Evolutionary conservation across 306 rosid genomes (phyloP).

Genomic region (Ochetophila trinervis): DNA sequence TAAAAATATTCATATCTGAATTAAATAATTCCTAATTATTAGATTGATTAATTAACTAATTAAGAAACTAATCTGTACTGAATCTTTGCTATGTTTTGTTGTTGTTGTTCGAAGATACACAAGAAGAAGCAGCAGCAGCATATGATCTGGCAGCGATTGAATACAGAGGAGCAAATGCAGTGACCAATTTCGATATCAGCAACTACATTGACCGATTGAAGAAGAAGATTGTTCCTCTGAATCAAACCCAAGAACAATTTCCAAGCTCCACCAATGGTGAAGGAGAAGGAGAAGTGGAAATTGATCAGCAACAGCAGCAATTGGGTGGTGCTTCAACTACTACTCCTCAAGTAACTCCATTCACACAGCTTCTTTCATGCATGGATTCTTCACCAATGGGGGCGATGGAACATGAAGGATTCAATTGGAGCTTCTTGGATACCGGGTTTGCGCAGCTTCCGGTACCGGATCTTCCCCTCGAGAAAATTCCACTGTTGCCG

Average conservation of each 20-base stretch:
- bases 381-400: constrained; percentile 36
- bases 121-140: constrained; percentile 93
- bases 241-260: constrained; percentile 20
- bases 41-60: constrained; percentile 2
- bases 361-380: constrained; percentile 17
- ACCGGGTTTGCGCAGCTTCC: constrained; percentile 30
- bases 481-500: constrained; percentile 28
- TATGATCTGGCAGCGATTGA: constrained; percentile 89
- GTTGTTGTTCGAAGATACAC: constrained; percentile 50
- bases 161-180: constrained; percentile 85
- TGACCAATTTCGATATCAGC: constrained; percentile 78
- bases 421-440: constrained; percentile 61
- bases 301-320: not conserved
- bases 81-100: not conserved
- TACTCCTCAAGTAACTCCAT: not conserved
- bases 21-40: too few relatives aligned
- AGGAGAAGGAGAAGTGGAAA: constrained; percentile 19
- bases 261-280: constrained; percentile 25
- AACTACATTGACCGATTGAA: constrained; percentile 49
- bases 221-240: constrained; percentile 7
- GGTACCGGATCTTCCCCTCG: constrained; percentile 28
- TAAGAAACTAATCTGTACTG: too few relatives aligned
- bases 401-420: constrained; percentile 16
- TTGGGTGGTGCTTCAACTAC: too few relatives aligned
- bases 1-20: too few relatives aligned